A percentile compares a stretch with the other conserved stretches of the same genome.
Conservation (phyloP, 192 early-diverging fungal genomes). For the Coemansia sp. region DNA sequence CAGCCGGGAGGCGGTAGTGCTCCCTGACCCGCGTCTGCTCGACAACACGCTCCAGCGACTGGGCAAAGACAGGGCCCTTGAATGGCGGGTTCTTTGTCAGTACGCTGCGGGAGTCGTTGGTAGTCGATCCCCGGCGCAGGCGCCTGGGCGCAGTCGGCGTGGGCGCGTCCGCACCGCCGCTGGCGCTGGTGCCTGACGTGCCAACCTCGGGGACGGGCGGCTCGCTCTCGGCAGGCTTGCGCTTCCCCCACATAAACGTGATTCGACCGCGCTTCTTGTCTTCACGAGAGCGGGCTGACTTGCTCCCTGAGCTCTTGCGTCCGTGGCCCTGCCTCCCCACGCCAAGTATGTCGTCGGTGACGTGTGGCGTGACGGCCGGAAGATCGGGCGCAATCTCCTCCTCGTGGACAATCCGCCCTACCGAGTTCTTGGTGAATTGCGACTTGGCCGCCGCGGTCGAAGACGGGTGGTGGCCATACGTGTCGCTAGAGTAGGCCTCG, state of each 20-base stretch:
- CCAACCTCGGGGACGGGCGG: slow-evolving; percentile 17
- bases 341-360: slow-evolving; percentile 48
- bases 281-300: slow-evolving; percentile 28
- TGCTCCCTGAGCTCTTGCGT: too few species aligned
- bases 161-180: slow-evolving; percentile 5
- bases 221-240: slow-evolving; percentile 28
- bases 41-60: slow-evolving; percentile 74
- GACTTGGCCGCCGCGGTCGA: slow-evolving; percentile 11
- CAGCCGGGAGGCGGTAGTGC: slow-evolving; percentile 75
- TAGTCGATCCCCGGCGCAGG: slow-evolving; percentile 42
- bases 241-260: slow-evolving; percentile 52
- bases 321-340: slow-evolving; percentile 28
- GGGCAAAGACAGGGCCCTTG: slow-evolving; percentile 70
- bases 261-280: slow-evolving; percentile 52
- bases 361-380: slow-evolving; percentile 35
- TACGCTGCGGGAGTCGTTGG: slow-evolving; percentile 13
- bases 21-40: slow-evolving; percentile 65
- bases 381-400: slow-evolving; percentile 38
- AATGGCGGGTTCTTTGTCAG: slow-evolving; percentile 6
- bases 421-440: slow-evolving; percentile 41
- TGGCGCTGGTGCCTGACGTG: slow-evolving; percentile 2
- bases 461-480: too few species aligned
- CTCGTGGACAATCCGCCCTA: slow-evolving; percentile 48
- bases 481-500: too few species aligned
- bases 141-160: slow-evolving; percentile 16